Evolutionary conservation across 495 filamentous ascomycete genomes (phyloP).

Genomic region (Lentithecium fluviatile): DNA sequence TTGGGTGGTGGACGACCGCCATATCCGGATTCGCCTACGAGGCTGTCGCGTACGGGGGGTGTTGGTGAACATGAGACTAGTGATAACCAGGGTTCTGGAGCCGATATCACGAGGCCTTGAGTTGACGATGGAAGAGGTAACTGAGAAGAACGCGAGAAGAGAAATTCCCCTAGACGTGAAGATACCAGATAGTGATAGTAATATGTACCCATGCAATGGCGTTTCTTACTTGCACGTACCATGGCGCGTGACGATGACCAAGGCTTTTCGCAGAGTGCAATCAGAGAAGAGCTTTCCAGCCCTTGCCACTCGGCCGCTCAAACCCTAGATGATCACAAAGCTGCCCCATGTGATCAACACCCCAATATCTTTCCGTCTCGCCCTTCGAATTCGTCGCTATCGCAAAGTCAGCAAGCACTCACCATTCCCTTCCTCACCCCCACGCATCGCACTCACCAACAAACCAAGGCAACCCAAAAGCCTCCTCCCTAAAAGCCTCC

Average conservation of each 20-base stretch:
- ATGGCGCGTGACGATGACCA: no score
- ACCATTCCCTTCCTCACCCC: not conserved
- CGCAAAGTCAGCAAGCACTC: conserved; percentile 6
- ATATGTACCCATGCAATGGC: no score
- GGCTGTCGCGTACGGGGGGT: not conserved
- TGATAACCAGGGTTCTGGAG: conserved; percentile 7
- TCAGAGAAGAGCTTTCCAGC: conserved; percentile 56
- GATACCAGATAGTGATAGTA: no score
- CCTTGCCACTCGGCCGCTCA: conserved; percentile 43
- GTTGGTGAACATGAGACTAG: conserved; percentile 16
- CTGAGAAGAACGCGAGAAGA: no score
- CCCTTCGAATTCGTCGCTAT: conserved; percentile 55
- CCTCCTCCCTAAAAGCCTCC: conserved; percentile 56
- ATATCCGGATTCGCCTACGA: not conserved
- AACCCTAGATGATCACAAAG: conserved; percentile 62
- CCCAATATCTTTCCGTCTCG: conserved; percentile 64
- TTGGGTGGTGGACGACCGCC: not conserved
- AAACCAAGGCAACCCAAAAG: conserved; percentile 74
- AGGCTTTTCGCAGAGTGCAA: not conserved
- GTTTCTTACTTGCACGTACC: no score
- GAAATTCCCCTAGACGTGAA: no score
- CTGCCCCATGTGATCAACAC: conserved; percentile 67
- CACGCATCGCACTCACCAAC: conserved; percentile 48
- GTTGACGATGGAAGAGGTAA: not conserved
- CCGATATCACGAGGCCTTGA: not conserved